Base-by-base conservation (phyloP, 495 filamentous ascomycete genomes). In the Xylaria nigripes region DNA sequence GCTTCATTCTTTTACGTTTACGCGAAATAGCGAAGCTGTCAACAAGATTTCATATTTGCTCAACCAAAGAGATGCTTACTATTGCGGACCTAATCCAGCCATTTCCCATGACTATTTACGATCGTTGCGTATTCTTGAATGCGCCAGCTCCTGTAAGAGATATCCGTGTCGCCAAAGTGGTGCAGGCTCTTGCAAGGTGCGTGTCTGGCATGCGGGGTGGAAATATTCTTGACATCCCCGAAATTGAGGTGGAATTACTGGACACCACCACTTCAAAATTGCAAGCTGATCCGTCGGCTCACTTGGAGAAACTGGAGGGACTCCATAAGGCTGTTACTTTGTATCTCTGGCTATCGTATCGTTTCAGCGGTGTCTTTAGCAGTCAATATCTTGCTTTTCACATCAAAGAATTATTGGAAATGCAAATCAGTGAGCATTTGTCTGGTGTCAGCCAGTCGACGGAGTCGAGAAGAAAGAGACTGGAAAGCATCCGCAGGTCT, bases 261-360 rank as follows among this genome's bases (percentile, higher is more conserved):
- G 86, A 84, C 29, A 52, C 69, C 2, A 52, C 61, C 13, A 16
- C 46, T 1, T 27, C 50, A 0, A 56, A 81, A 46, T 61, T 75
- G 38, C 2, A 70, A 70, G 7, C 74, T 61, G 6, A 62, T 55
- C 12, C 64, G 64, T 47, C 76, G 69, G 63, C 73, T 0, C 86
- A 87, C 50, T 66, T 97, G 57, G 61, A 68, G 24, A 65, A 73
- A 7, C 68, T 96, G 42, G 94, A 97, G 69, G 61, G 58, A 16
- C 71, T 97, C 21, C 94, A 98, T 70, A 89, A 87, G 63, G 73
- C 80, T 15, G 68, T 97, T 29, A 86, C 92, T 18, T 68, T 92
- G 18, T 98, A 96, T 60, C 74, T 91, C 7, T 98, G 93, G 93
- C 75, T 97, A 65, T 81, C 76, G 45, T 84, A 82, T 64, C 81